Evolutionary conservation across 441 rosid species (phyloP), one percentile per base, ranked within the genome.

Genomic region (Euphorbia celastroides): DNA sequence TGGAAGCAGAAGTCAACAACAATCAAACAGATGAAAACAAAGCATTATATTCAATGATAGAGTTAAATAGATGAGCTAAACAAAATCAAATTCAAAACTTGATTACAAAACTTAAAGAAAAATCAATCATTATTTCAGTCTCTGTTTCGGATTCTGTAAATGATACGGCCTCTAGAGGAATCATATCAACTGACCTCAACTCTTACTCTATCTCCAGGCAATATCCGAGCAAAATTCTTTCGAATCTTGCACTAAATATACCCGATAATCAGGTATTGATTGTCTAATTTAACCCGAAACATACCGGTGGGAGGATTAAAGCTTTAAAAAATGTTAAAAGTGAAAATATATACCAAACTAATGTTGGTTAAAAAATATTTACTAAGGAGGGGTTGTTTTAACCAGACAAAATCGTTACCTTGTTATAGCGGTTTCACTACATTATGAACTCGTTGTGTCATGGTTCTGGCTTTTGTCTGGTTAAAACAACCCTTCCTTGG

Each of bases 111-210:
- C 50, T 14, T 34, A 12, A 64, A 36, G 4, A 26, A 16, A 19
- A 27, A 9, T 59, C 17, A 48, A 30, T 57, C 42, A 52, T 14
- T 30, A 16, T 7, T 42, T 19, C 71, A 41, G 34, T 62, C 74
- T 66, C 66, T 78, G 70, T 74, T 82, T 22, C 88, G 80, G 44
- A 81, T 71, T 66, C 92, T 75, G 68, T 64, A 93, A 69, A 88
- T 58, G 60, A 93, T 93, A 42, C 96, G 92, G 5, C 97, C 97
- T 60, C 89, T 82, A 3, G 89, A 80, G 0, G 88, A 75, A 81
- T 93, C 96, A 72, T 90, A 93, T 14, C 90, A 83, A 78, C 96
- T 88, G 62, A 93, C 81, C 72, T 93, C 97, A 11, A 90, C 88
- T 70, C 70, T 83, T 0, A 93, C 98, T 74, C 86, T 86, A 65